These are phyloP conservation scores for Trifolium pratense DNA, from an alignment of 306 rosid genomes.

Conservation along the genomic window DNA sequence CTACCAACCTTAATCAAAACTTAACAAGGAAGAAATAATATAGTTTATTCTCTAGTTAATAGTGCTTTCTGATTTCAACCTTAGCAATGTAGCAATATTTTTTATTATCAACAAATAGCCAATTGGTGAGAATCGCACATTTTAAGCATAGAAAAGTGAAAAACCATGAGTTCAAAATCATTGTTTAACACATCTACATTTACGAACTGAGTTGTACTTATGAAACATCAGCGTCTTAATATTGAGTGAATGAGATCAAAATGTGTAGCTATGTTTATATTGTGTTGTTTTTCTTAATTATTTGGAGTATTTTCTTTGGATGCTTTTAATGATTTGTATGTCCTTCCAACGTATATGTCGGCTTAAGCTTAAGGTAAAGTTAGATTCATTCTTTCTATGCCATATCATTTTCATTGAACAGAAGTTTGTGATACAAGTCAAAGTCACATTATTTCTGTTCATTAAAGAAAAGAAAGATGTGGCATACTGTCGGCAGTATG, in stretches of 20 bases:
- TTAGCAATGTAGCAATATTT: neutral
- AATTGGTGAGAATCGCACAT: too few species aligned
- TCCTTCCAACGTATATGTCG: neutral
- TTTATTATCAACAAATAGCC: too few species aligned
- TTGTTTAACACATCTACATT: too few species aligned
- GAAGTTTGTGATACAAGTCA: neutral
- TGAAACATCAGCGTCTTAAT: neutral
- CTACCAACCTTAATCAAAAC: neutral
- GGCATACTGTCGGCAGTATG: slow-evolving; percentile 32
- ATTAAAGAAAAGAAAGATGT: neutral
- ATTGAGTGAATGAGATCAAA: neutral
- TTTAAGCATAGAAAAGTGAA: too few species aligned
- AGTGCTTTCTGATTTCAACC: neutral
- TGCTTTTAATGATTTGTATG: neutral
- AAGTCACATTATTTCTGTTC: neutral
- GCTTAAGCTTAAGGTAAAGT: neutral
- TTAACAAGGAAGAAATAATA: neutral
- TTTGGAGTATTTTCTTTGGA: neutral
- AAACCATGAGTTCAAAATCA: too few species aligned
- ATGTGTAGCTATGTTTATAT: neutral
- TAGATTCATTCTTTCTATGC: neutral
- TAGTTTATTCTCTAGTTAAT: neutral
- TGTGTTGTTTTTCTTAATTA: neutral
- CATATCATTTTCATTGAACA: slow-evolving; percentile 32
- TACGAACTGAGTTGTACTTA: too few species aligned